phyloP scores from a whole-genome alignment of 768 basidiomycete genomes.

The Sporobolomyces phaffii region DNA sequence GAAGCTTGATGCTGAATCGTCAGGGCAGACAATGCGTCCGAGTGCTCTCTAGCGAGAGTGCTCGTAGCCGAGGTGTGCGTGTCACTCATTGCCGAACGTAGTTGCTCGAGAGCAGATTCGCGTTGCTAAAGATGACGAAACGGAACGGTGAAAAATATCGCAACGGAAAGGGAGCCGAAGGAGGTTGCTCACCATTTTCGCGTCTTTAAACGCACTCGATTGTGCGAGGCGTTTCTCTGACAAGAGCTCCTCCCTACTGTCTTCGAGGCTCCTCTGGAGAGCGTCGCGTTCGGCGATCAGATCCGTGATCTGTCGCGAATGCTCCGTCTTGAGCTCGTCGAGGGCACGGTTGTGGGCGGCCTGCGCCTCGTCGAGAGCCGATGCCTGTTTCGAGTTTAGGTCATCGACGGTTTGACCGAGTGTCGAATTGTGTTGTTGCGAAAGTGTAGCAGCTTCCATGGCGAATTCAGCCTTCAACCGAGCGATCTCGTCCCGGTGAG shows the following conservation, averaged over 20 bases:
- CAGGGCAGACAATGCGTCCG: neutral
- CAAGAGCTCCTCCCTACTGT: neutral
- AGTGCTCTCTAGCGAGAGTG: conserved; percentile 19
- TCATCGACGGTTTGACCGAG: neutral
- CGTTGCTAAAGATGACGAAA: neutral
- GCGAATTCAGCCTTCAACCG: conserved; percentile 60
- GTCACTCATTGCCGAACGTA: neutral
- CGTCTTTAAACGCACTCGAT: neutral
- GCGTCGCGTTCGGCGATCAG: neutral
- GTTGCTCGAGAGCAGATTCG: conserved; percentile 3
- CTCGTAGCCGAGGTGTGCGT: conserved; percentile 35
- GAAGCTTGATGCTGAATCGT: conserved; percentile 28
- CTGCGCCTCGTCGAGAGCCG: neutral
- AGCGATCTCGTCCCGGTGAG: conserved; percentile 15
- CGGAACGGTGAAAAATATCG: no score
- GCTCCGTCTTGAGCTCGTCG: neutral
- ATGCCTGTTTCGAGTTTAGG: neutral
- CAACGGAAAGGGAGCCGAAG: neutral
- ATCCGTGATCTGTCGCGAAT: neutral
- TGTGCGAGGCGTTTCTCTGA: neutral
- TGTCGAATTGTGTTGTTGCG: conserved; percentile 18
- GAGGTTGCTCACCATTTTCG: conserved; percentile 9
- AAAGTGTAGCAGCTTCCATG: conserved; percentile 49
- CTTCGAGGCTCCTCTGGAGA: neutral
- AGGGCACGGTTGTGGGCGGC: neutral